Conservation (phyloP, 2,329 filamentous ascomycete genomes). For the Colletotrichum noveboracense region DNA sequence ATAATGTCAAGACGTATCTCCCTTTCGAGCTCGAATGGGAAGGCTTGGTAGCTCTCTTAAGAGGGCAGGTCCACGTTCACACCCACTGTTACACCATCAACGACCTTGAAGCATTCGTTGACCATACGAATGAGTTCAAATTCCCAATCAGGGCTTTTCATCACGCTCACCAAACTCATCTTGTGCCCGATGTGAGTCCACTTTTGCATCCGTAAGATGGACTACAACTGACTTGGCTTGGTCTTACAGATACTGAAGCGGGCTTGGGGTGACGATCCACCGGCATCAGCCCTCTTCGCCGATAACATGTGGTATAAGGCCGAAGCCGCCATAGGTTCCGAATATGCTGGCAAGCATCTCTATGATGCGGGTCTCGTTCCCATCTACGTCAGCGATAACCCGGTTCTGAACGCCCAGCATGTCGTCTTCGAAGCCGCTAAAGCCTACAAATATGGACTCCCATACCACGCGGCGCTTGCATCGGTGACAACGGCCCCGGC, state of each 20-base stretch:
- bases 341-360: slow-evolving; percentile 69
- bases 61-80: slow-evolving; percentile 72
- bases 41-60: slow-evolving; percentile 63
- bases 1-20: slow-evolving; percentile 61
- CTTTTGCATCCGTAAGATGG: not conserved
- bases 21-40: slow-evolving; percentile 69
- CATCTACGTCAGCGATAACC: slow-evolving; percentile 73
- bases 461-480: slow-evolving; percentile 64
- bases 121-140: slow-evolving; percentile 74
- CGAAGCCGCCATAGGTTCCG: slow-evolving; percentile 68
- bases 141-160: slow-evolving; percentile 72
- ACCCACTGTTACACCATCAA: slow-evolving; percentile 75
- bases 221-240: not conserved
- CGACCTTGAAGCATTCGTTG: slow-evolving; percentile 72
- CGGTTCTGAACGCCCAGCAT: slow-evolving; percentile 72
- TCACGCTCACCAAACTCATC: slow-evolving; percentile 70
- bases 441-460: slow-evolving; percentile 63
- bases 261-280: slow-evolving; percentile 57
- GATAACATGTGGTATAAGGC: slow-evolving; percentile 78
- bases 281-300: slow-evolving; percentile 68
- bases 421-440: slow-evolving; percentile 70
- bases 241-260: slow-evolving; percentile 54
- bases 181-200: slow-evolving; percentile 63
- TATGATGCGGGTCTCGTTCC: slow-evolving; percentile 69
- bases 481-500: slow-evolving; percentile 65